Evolutionary conservation across 495 filamentous ascomycete genomes (phyloP), one percentile per base, ranked within the genome.

Genomic region (Neurospora hispaniola): DNA sequence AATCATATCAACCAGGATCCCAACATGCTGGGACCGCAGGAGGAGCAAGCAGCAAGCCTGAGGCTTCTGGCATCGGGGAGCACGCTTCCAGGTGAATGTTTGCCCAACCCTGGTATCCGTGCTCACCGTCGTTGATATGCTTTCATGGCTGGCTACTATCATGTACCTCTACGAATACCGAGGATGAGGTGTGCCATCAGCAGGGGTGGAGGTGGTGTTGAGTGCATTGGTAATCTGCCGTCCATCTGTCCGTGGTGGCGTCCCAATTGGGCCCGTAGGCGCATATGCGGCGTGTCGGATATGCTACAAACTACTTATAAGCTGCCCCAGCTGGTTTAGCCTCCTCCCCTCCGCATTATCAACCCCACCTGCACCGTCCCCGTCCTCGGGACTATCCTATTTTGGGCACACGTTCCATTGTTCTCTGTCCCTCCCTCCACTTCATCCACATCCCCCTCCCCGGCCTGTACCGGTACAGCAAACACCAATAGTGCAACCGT

Each of bases 301-400:
- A 69, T 70, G 70, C 71, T 68, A 41, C 74, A 59, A 73, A 66
- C 54, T 66, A 71, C 72, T 73, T 69, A 76, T 74, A 78, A 69
- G 73, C 70, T 75, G 72, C 71, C 69, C 70, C 77, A 73, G 73
- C 70, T 75, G 71, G 72, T 48, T 42, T 71, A 75, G 46, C 72
- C 69, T 71, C 44, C 72, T 77, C 71, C 73, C 2, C 69, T 71
- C 73, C 73, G 35, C 73, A 71, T 66, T 42, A 54, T 66, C 42
- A 70, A 73, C 39, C 39, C 66, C 62, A 43, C 43, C 54, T 31
- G 31, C 54, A 66, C 62, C 71, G 66, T 66, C 69, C 69, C 35
- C 27, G 5, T 46, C 69, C 69, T 70, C 42, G 69, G 38, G 46
- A 69, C 73, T 71, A 71, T 71, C 48, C 31, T 43, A n/a, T 41